Base-by-base conservation (phyloP, 1,284 basidiomycete species). In the Puccinia polysora region DNA sequence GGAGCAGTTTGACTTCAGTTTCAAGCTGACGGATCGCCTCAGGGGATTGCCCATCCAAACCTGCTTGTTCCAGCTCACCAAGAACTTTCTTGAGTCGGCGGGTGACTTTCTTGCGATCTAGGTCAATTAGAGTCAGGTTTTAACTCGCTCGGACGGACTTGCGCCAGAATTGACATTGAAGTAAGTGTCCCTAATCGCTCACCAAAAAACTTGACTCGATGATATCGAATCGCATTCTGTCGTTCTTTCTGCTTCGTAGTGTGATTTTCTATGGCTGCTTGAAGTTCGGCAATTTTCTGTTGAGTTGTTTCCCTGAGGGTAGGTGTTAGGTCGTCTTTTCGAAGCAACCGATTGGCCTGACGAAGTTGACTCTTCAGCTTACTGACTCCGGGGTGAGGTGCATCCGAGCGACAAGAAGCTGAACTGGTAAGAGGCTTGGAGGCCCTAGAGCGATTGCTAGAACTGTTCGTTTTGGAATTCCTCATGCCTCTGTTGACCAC, bases 391-490 rank as follows among this genome's bases (percentile, higher is more conserved):
- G 49, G 62, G 20, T 10, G 15, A 7, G 43, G 62, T 4, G 23
- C 62, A 20, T 64, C 62, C 4, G 58, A 2, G 23, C 5, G 40
- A 30, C 23, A 43, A 2, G 10, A 20, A 28, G 23, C 38, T n/a
- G n/a, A n/a, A n/a, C n/a, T n/a, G n/a, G n/a, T n/a, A n/a, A n/a
- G n/a, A n/a, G n/a, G n/a, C n/a, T n/a, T n/a, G n/a, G n/a, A n/a
- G n/a, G n/a, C n/a, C n/a, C n/a, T n/a, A n/a, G n/a, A n/a, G n/a
- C n/a, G n/a, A n/a, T n/a, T n/a, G n/a, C n/a, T n/a, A n/a, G n/a
- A n/a, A 83, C 74, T 85, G 83, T 81, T 90, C 89, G 55, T 85
- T 85, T 77, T 86, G 90, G 7, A 88, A 89, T 59, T 89, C 74
- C 81, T 76, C n/a, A 77, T 79, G 75, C 81, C 80, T 59, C 52